Conservation (phyloP, 2,329 filamentous ascomycete genomes). For the Alternaria ethzedia region DNA sequence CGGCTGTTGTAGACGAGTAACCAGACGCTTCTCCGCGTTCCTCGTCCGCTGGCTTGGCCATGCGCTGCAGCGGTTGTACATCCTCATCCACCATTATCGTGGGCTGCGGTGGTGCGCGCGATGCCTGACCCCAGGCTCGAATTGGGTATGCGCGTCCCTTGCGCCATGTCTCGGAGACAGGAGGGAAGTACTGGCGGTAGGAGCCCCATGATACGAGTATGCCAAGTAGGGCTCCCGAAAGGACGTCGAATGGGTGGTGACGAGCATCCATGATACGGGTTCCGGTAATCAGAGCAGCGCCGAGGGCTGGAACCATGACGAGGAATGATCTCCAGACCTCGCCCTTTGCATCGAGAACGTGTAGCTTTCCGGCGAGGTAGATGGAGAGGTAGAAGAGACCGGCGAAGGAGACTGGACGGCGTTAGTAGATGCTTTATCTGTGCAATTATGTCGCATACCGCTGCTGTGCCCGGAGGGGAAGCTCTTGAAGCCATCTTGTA, state of each 20-base stretch:
- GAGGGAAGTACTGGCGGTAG: slow-evolving; percentile 66
- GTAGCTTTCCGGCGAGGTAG: slow-evolving; percentile 65
- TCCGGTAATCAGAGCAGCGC: slow-evolving; percentile 61
- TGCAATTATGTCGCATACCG: slow-evolving; percentile 46
- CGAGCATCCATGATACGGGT: slow-evolving; percentile 67
- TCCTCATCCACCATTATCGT: slow-evolving; percentile 39
- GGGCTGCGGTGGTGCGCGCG: slow-evolving; percentile 44
- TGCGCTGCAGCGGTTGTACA: slow-evolving; percentile 37
- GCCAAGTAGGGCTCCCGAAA: slow-evolving; percentile 62
- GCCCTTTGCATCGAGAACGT: slow-evolving; percentile 65
- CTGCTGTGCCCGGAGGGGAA: slow-evolving; percentile 65
- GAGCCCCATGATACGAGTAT: slow-evolving; percentile 59
- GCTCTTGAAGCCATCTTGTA: slow-evolving; percentile 66
- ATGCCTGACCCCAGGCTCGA: slow-evolving; percentile 58
- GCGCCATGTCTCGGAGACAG: slow-evolving; percentile 61
- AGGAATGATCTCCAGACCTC: slow-evolving; percentile 66
- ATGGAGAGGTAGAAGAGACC: slow-evolving; percentile 66
- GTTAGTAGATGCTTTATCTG: slow-evolving; percentile 18
- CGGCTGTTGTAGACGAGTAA: slow-evolving; percentile 32
- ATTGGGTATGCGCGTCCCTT: slow-evolving; percentile 67
- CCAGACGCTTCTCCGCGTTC: slow-evolving; percentile 43
- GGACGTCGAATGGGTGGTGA: slow-evolving; percentile 67
- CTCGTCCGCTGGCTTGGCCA: slow-evolving; percentile 37
- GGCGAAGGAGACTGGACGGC: slow-evolving; percentile 59
- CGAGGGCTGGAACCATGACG: slow-evolving; percentile 60